Evolutionary conservation across 345 rosid genomes (phyloP).

Genomic region (Brassica juncea): DNA sequence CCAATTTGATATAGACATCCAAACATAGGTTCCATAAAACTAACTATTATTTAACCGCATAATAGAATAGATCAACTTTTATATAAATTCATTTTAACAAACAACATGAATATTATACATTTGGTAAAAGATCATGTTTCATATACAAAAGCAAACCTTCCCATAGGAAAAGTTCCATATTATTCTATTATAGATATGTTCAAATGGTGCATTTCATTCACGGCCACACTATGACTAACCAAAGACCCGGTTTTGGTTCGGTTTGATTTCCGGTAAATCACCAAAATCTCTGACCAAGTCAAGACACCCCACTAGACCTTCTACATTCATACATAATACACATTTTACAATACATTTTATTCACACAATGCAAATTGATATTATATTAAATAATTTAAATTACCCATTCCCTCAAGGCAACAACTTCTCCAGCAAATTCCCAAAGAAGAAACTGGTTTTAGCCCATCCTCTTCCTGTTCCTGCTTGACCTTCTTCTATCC

Average conservation of each 20-base stretch:
- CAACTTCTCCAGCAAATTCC: constrained; percentile 78
- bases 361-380: constrained; percentile 22
- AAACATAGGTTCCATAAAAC: neutral
- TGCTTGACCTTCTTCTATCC: constrained; percentile 50
- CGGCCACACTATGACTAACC: constrained; percentile 23
- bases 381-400: too few relatives aligned
- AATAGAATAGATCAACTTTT: neutral
- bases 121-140: constrained; percentile 6
- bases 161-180: constrained; percentile 13
- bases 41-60: neutral
- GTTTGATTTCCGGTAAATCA: constrained; percentile 25
- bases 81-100: neutral
- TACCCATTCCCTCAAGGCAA: constrained; percentile 51
- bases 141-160: constrained; percentile 25
- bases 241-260: constrained; percentile 26
- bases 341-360: constrained; percentile 34
- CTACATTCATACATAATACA: constrained; percentile 26
- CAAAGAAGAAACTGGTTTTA: constrained; percentile 84
- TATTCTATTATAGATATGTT: constrained; percentile 34
- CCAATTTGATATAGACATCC: neutral
- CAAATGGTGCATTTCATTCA: constrained; percentile 15
- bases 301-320: constrained; percentile 17
- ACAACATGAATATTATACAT: constrained; percentile 3
- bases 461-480: constrained; percentile 70
- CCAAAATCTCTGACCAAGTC: constrained; percentile 29